Base-by-base conservation (phyloP, 371 early-diverging fungal species). In the Mucor mucedo region DNA sequence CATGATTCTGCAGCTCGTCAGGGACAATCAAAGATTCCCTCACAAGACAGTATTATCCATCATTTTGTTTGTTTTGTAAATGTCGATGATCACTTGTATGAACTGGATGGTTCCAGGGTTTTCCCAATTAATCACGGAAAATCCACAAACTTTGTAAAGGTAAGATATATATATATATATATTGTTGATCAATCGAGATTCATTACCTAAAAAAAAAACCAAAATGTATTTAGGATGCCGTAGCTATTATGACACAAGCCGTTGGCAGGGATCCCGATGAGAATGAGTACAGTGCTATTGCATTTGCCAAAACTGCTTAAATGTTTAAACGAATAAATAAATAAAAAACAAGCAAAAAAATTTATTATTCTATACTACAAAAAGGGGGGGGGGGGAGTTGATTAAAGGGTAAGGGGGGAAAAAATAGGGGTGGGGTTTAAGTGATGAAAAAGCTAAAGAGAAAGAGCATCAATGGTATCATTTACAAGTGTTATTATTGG, bases 21-120 rank as follows among this genome's bases (percentile, higher is more conserved):
- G n/a, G 95, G 94, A 28, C 95, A 95, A 75, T 92, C 95, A 0
- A 82, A 71, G n/a, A 84, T 82, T 73, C 93, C 93, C 0, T 66
- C 70, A 30, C 90, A 92, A 2, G 90, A 83, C 7, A 87, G 89
- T 4, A 85, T 94, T 16, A 79, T 92, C 53, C 77, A 91, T 60
- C 98, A 97, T 72, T 98, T 93, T 71, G 83, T 94, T 7, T 87
- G 91, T 27, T 91, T 96, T 80, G 84, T 94, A 14, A 72, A 84
- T 33, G 79, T 83, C 8, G 91, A 90, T 48, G 88, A 92, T 28
- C 77, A 84, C 16, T 40, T 98, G 13, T 95, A 90, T 63, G 97
- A 98, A 70, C 70, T 97, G 61, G 97, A 98, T 71, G 96, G 97
- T 50, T 79, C 88, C 42, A 91, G 89, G 52, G 76, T 81, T 4